Conservation (phyloP, 2,329 filamentous ascomycete genomes). For the Fusarium aywerte region DNA sequence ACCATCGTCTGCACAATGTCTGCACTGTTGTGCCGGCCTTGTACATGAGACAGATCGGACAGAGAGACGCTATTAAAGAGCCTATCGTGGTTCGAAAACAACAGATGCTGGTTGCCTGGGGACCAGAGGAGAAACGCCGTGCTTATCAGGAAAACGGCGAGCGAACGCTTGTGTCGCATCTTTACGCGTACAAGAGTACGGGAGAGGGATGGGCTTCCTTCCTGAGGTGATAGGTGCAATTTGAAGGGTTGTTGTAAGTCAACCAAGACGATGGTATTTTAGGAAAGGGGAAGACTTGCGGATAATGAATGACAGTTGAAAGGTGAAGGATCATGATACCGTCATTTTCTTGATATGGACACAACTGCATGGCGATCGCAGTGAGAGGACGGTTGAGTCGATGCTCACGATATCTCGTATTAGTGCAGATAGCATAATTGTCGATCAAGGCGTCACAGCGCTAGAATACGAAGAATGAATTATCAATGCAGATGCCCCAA, state of each 20-base stretch:
- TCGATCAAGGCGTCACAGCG: not conserved
- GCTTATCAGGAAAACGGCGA: constrained; percentile 46
- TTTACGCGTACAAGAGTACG: constrained; percentile 42
- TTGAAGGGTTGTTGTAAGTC: not conserved
- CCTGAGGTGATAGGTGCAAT: constrained; percentile 8
- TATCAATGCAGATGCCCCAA: constrained; percentile 11
- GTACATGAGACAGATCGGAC: constrained; percentile 52
- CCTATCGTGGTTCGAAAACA: constrained; percentile 52
- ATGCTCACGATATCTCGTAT: not conserved
- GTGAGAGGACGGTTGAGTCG: not conserved
- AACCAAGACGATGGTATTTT: not conserved
- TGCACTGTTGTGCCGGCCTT: constrained; percentile 52
- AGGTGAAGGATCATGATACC: not conserved
- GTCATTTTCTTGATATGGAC: not conserved
- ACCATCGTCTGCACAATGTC: constrained; percentile 48
- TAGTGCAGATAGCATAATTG: not conserved
- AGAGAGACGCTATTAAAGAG: constrained; percentile 49
- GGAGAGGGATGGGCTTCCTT: constrained; percentile 32
- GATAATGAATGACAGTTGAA: not conserved
- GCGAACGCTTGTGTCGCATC: constrained; percentile 46
- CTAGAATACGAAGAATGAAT: not conserved
- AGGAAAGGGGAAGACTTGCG: not conserved
- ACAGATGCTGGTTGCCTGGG: constrained; percentile 54
- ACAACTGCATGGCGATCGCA: not conserved
- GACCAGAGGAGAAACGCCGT: constrained; percentile 48